Evolutionary conservation across 1,139 yeast genomes (phyloP).

Genomic region (Suhomyces anneliseae): DNA sequence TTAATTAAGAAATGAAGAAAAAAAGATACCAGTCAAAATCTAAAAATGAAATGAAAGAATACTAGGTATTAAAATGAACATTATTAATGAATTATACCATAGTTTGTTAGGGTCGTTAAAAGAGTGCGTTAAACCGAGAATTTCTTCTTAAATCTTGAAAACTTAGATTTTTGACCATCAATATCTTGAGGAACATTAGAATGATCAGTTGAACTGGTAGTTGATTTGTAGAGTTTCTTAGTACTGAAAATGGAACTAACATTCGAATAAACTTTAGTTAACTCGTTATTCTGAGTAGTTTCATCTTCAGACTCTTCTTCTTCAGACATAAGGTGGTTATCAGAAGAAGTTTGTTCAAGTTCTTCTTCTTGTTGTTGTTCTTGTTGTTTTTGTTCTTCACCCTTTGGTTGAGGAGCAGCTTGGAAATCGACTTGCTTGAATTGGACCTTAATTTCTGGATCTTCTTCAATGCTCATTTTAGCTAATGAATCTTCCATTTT

Average conservation of each 20-base stretch:
- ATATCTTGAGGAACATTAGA: neutral
- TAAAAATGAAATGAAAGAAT: constrained; percentile 1
- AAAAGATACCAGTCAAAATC: too few relatives aligned
- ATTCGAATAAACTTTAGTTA: constrained; percentile 19
- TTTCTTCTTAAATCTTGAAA: constrained; percentile 13
- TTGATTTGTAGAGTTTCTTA: constrained; percentile 5
- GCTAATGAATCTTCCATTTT: constrained; percentile 2
- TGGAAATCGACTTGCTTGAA: constrained; percentile 14
- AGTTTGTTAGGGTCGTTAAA: too few relatives aligned
- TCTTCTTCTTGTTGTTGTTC: too few relatives aligned
- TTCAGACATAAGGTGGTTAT: too few relatives aligned
- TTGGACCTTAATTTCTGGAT: constrained; percentile 9
- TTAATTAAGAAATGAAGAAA: too few relatives aligned
- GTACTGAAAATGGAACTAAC: constrained; percentile 26
- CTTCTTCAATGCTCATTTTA: constrained; percentile 8
- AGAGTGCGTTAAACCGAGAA: constrained; percentile 5
- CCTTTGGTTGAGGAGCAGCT: neutral
- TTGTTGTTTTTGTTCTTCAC: neutral
- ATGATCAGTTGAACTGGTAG: constrained; percentile 1
- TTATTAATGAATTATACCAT: too few relatives aligned
- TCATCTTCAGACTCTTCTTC: constrained; percentile 10
- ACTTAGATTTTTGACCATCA: neutral
- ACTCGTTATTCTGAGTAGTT: constrained; percentile 1
- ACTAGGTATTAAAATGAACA: neutral
- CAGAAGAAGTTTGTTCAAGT: too few relatives aligned